Conservation (phyloP, 371 early-diverging fungal species). For the Apophysomyces trapeziformis region DNA sequence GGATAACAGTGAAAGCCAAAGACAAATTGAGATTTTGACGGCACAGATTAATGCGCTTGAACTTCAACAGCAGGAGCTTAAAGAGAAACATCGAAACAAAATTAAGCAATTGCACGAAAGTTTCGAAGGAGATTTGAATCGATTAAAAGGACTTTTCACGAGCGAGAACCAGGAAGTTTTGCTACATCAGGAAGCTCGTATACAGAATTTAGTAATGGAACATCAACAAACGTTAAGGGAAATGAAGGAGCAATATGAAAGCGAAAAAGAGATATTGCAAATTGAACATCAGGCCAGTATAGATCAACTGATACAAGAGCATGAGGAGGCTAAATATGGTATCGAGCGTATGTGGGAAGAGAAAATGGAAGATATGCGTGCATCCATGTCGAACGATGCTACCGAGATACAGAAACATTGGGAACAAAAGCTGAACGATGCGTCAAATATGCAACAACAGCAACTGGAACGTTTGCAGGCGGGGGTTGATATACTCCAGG, state of each 20-base stretch:
- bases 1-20: neutral
- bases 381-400: constrained; percentile 44
- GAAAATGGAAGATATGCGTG: constrained; percentile 33
- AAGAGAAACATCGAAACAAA: constrained; percentile 13
- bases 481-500: constrained; percentile 43
- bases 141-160: constrained; percentile 26
- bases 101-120: neutral
- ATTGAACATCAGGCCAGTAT: constrained; percentile 31
- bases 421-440: constrained; percentile 35
- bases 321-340: constrained; percentile 13
- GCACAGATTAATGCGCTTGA: neutral
- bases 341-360: constrained; percentile 32
- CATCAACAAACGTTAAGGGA: constrained; percentile 31
- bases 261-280: constrained; percentile 30
- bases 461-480: constrained; percentile 28
- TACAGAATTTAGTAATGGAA: constrained; percentile 34
- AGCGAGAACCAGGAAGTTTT: constrained; percentile 28
- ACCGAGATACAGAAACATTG: constrained; percentile 38
- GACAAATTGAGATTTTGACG: constrained; percentile 6
- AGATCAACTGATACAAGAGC: constrained; percentile 18
- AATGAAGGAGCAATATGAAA: constrained; percentile 19
- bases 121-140: constrained; percentile 15
- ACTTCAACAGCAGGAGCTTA: neutral
- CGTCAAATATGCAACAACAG: constrained; percentile 5
- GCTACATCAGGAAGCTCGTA: constrained; percentile 37